Conservation (phyloP, 768 basidiomycete species). For the Ramaria rubella region DNA sequence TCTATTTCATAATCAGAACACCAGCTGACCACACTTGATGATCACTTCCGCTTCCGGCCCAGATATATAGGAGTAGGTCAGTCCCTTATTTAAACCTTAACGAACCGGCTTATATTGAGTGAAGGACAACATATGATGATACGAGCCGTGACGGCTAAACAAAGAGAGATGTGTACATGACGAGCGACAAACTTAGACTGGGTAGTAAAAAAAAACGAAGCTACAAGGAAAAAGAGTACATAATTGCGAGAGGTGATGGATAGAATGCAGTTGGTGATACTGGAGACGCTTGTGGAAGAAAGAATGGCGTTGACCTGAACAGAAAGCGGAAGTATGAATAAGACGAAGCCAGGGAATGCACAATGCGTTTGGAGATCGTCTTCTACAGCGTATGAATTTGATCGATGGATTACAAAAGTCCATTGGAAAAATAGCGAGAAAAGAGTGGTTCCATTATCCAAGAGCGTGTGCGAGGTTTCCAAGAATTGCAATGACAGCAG, state of each 20-base stretch:
- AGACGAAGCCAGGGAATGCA: background rate
- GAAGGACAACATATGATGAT: too few relatives aligned
- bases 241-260: background rate
- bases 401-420: background rate
- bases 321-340: background rate
- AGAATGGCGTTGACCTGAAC: background rate
- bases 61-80: too few relatives aligned
- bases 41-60: too few relatives aligned
- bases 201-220: slow-evolving; percentile 1
- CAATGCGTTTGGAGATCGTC: background rate
- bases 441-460: background rate
- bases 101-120: too few relatives aligned
- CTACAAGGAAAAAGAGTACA: background rate
- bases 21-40: too few relatives aligned
- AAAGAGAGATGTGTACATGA: slow-evolving; percentile 26
- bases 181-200: slow-evolving; percentile 21
- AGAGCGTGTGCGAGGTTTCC: background rate
- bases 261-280: background rate
- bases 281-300: background rate
- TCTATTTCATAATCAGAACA: too few relatives aligned
- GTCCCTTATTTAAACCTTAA: too few relatives aligned
- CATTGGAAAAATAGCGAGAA: background rate
- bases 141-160: too few relatives aligned
- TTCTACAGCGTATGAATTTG: background rate
- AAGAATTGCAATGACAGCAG: background rate